Base-by-base conservation (phyloP, 2,329 filamentous ascomycete genomes). In the Dactylellina drechsleri region DNA sequence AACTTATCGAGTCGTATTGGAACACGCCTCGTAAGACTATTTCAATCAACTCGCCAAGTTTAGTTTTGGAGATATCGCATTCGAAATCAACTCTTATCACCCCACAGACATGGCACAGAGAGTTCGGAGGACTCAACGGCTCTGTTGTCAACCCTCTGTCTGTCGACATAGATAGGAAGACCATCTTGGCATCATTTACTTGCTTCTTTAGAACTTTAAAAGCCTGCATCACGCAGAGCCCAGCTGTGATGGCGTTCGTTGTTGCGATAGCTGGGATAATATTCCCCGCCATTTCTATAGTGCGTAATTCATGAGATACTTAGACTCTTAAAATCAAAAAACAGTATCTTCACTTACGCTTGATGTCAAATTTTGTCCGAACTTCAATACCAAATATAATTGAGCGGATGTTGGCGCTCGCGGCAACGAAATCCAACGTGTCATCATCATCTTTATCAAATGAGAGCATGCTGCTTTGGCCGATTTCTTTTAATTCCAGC, bases 211-310 rank as follows among this genome's bases (percentile, higher is more conserved):
- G 84, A 23, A 98, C 90, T 82, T 97, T 98, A 85, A 96, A 95
- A 0, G 93, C 90, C 81, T 98, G 91, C 26, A 99, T 84, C 5
- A 98, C 93, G 80, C 93, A 98, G 8, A 99, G 86, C 12, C 92
- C 91, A 15, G 95, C 95, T 1, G 95, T 94, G 81, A 98, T 96
- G 15, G 95, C 95, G 81, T 99, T 99, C 0, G 95, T 98, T 0
- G 95, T 99, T 4, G 95, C 95, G 80, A 99, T 99, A 1, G 95
- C 95, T 0, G 95, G 95, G 76, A 99, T 99, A 79, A 99, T 99
- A 81, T 99, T 99, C 64, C 95, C 95, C 2, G 95, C 95, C 94
- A 98, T 99, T 83, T 99, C 91, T 86, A 56, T 52, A 64, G 31
- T 36, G 18, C 15, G n/a, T 52, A 20, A 23, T 18, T 18, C 20